phyloP scores from a whole-genome alignment of 2,329 filamentous ascomycete species.

The Penicillium corylophilum region DNA sequence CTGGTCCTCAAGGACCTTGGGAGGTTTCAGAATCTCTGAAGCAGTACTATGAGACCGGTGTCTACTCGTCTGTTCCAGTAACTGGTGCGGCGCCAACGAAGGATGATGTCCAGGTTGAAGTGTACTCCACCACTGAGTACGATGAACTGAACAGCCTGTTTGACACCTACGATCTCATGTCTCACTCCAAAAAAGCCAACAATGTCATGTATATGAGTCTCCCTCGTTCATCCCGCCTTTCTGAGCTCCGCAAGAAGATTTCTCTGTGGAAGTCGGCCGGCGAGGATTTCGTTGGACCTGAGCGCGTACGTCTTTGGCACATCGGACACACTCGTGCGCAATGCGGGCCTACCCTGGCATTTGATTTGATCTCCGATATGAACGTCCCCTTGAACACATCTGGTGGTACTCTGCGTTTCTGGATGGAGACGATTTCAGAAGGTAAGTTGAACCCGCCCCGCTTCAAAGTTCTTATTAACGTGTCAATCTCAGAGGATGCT shows the following conservation, averaged over 20 bases:
- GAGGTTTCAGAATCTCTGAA: slow-evolving; percentile 43
- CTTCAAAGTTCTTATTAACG: neutral
- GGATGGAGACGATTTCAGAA: slow-evolving; percentile 41
- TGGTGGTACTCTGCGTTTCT: slow-evolving; percentile 34
- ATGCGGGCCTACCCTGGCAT: slow-evolving; percentile 34
- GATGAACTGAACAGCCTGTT: slow-evolving; percentile 40
- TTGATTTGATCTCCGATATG: slow-evolving; percentile 36
- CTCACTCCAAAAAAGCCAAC: slow-evolving; percentile 34
- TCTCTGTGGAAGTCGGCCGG: slow-evolving; percentile 31
- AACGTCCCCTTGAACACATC: slow-evolving; percentile 29
- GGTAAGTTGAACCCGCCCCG: slow-evolving; percentile 20
- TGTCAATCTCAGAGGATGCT: slow-evolving; percentile 29
- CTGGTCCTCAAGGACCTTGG: slow-evolving; percentile 50
- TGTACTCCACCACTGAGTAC: slow-evolving; percentile 39
- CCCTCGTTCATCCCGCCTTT: slow-evolving; percentile 33
- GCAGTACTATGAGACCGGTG: slow-evolving; percentile 40
- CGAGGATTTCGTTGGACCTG: slow-evolving; percentile 24
- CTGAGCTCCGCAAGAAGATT: slow-evolving; percentile 40
- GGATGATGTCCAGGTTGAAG: slow-evolving; percentile 38
- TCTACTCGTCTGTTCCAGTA: slow-evolving; percentile 15
- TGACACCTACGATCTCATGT: slow-evolving; percentile 47
- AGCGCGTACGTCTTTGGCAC: slow-evolving; percentile 43
- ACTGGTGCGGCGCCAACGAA: slow-evolving; percentile 9
- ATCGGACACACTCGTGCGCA: slow-evolving; percentile 37
- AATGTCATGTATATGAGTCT: slow-evolving; percentile 38